Base-by-base conservation (phyloP, 2,329 filamentous ascomycete genomes). In the Hypoxylon sp. region DNA sequence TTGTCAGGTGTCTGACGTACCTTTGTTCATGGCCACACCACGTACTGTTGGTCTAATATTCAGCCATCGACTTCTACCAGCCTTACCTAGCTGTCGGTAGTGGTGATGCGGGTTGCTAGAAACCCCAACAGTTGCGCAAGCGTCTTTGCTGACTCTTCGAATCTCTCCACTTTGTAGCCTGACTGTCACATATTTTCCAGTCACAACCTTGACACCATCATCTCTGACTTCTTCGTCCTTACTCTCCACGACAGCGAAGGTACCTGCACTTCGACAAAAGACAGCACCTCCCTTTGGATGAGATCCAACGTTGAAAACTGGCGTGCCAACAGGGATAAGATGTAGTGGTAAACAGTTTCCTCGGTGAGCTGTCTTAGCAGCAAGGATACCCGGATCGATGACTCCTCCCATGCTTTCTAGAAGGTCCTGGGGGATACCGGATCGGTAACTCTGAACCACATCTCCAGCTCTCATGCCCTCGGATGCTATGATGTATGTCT, bases 21-120 rank as follows among this genome's bases (percentile, higher is more conserved):
- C 84, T 71, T 93, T 91, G 78, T 99, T 99, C 95, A 99, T 99
- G 58, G 95, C 94, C 65, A 97, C 77, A 88, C 94, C 95, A 78
- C 95, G 87, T 32, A 99, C 94, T 0, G 94, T 97, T 11, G 94
- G 94, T 63, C 94, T 82, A 68, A 95, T 96, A 69, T 94, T 94
- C 61, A 97, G 75, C 92, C 91, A 97, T 67, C 94, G 84, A 64
- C 88, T 91, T 66, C 95, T 85, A 69, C 94, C 94, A 64, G 94
- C 94, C 77, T 99, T 99, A 65, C 95, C 95, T 49, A 99, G 81
- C 68, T 94, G 90, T 60, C 85, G 81, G 73, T 95, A 96, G 62
- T 96, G 90, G 71, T 91, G 88, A 70, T 96, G 88, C 35, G 88
- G 84, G 73, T 99, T 99, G 80, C 94, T 97, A 29, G 93, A 88